Evolutionary conservation across 2,329 filamentous ascomycete genomes (phyloP).

Genomic region (Chaetomium olivaceum): DNA sequence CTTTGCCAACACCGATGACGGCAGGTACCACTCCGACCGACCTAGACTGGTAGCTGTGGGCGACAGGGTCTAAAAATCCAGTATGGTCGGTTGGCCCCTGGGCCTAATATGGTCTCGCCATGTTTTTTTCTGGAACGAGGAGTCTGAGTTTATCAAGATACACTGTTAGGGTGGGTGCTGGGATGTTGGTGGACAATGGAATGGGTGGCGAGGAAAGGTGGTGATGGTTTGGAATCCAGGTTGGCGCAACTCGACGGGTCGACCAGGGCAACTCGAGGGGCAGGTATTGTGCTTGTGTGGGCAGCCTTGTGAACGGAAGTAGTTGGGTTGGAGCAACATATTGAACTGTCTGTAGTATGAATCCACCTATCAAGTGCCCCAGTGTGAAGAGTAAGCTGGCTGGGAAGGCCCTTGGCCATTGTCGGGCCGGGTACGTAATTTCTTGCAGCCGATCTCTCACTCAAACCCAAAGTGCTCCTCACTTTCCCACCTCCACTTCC

Average conservation of each 20-base stretch:
- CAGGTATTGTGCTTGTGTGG: not conserved
- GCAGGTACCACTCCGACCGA: not conserved
- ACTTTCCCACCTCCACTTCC: conserved; percentile 38
- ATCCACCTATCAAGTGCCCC: conserved; percentile 32
- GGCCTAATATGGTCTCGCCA: not conserved
- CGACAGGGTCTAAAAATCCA: not conserved
- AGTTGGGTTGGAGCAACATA: conserved; percentile 18
- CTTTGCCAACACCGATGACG: conserved; percentile 3
- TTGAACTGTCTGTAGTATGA: conserved; percentile 15
- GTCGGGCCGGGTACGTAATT: conserved; percentile 35
- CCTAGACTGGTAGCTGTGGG: not conserved
- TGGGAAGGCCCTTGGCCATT: conserved; percentile 27
- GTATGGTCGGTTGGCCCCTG: not conserved
- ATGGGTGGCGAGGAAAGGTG: conserved; percentile 15
- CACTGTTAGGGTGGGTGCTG: not conserved
- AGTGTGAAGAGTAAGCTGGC: conserved; percentile 24
- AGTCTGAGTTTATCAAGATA: not conserved
- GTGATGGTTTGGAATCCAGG: conserved; percentile 13
- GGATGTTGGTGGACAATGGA: not conserved
- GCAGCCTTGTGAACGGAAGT: conserved; percentile 21
- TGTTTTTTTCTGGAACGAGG: not conserved
- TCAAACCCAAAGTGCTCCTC: conserved; percentile 27
- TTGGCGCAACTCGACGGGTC: conserved; percentile 3
- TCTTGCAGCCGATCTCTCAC: conserved; percentile 33
- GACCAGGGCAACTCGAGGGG: conserved; percentile 3